phyloP scores from a whole-genome alignment of 441 rosid genomes.

The Jatropha podagrica region DNA sequence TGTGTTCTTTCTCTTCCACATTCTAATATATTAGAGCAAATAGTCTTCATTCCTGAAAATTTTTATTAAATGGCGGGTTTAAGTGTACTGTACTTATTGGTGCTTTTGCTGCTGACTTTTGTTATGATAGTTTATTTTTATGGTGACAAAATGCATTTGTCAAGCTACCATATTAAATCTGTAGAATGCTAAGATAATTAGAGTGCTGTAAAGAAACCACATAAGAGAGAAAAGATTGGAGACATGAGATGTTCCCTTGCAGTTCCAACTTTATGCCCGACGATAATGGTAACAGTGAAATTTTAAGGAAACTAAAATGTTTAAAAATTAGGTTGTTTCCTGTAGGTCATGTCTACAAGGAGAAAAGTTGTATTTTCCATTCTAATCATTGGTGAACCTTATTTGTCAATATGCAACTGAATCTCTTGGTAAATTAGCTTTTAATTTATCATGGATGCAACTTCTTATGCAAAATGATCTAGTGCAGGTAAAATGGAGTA shows the following conservation, averaged over 20 bases:
- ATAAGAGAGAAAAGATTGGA: neutral
- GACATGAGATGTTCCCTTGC: neutral
- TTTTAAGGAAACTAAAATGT: neutral
- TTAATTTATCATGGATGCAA: neutral
- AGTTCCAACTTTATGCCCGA: too few species aligned
- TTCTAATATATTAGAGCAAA: neutral
- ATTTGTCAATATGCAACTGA: neutral
- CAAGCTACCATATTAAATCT: neutral
- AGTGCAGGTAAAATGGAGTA: conserved; percentile 81
- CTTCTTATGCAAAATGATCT: conserved; percentile 1
- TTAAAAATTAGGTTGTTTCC: neutral
- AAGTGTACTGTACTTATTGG: neutral
- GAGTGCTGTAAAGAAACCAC: neutral
- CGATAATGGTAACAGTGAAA: too few species aligned
- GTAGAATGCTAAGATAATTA: neutral
- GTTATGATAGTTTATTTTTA: neutral
- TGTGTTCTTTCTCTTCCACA: neutral
- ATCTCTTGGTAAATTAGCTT: neutral
- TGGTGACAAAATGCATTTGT: neutral
- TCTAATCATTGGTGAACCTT: neutral
- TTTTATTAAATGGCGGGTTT: neutral
- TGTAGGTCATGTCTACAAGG: neutral
- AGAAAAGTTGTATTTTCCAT: neutral
- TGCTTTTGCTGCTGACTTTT: neutral
- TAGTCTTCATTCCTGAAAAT: neutral